A percentile compares a stretch with the other conserved stretches of the same genome.
Conservation (phyloP, 352 stramenopile genomes). For the Pythium folliculosum region DNA sequence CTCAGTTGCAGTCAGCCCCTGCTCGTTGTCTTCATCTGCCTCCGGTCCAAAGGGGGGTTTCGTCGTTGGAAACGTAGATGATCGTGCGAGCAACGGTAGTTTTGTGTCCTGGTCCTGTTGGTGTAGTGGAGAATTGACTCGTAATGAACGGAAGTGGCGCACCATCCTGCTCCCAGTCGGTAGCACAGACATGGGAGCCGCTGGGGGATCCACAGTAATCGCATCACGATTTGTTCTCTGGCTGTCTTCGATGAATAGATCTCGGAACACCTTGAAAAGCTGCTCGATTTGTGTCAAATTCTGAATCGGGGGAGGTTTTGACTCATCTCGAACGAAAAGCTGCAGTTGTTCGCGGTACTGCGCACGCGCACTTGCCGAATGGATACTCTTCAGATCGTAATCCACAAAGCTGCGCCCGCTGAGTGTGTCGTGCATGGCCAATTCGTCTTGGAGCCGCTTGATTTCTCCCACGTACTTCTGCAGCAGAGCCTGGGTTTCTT, state of each 20-base stretch:
- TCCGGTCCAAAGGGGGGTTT: slow-evolving; percentile 9
- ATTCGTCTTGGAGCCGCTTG: slow-evolving; percentile 50
- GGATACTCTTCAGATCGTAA: slow-evolving; percentile 32
- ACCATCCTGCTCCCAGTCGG: slow-evolving; percentile 46
- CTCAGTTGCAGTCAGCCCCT: neutral
- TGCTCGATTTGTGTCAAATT: slow-evolving; percentile 52
- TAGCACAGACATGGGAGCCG: neutral
- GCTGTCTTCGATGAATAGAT: slow-evolving; percentile 32
- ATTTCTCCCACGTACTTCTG: slow-evolving; percentile 52
- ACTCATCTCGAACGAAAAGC: slow-evolving; percentile 41
- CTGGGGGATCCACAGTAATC: neutral
- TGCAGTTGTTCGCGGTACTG: slow-evolving; percentile 32
- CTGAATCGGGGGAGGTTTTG: slow-evolving; percentile 31
- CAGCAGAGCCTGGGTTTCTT: slow-evolving; percentile 28
- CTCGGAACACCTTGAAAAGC: slow-evolving; percentile 49
- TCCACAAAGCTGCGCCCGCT: slow-evolving; percentile 39
- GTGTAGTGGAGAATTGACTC: slow-evolving; percentile 27
- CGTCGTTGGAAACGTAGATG: neutral
- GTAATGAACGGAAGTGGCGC: slow-evolving; percentile 49
- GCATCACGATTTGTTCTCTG: neutral
- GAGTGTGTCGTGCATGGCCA: slow-evolving; percentile 68
- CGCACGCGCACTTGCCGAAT: slow-evolving; percentile 17
- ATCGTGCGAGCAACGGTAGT: slow-evolving; percentile 7
- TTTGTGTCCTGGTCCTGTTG: slow-evolving; percentile 5
- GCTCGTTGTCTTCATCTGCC: neutral